Evolutionary conservation across 148 eudicot genomes (phyloP).

Genomic region (Amaranthus hypochondriacus): DNA sequence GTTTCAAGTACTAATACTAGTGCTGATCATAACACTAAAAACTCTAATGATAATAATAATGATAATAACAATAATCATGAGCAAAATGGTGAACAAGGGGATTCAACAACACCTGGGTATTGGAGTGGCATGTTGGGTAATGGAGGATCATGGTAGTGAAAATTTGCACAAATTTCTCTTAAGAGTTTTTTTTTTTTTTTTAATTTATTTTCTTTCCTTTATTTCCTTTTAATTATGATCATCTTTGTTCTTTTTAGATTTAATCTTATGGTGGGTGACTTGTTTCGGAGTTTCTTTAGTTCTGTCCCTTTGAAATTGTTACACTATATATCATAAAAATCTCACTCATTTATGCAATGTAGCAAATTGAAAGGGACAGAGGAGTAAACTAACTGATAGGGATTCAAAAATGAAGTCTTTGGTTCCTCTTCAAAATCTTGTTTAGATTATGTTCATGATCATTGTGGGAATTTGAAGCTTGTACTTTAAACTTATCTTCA

Average conservation of each 20-base stretch:
- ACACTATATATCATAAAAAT: too few species aligned
- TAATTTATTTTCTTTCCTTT: constrained; percentile 3
- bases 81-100: constrained; percentile 31
- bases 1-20: constrained; percentile 26
- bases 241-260: background rate
- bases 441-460: background rate
- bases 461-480: constrained; percentile 7
- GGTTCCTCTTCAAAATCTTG: background rate
- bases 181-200: background rate
- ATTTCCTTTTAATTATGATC: background rate
- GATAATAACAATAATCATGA: background rate
- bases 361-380: too few species aligned
- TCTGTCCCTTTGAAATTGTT: too few species aligned
- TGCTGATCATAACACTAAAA: constrained; percentile 14
- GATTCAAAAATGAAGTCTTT: too few species aligned
- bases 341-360: too few species aligned
- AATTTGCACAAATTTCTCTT: constrained; percentile 24
- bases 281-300: constrained; percentile 34
- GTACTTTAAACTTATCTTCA: constrained; percentile 6
- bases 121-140: constrained; percentile 76
- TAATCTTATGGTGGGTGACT: constrained; percentile 20
- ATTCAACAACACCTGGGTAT: constrained; percentile 51
- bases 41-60: background rate
- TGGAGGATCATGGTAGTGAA: constrained; percentile 54
- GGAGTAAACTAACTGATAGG: too few species aligned